phyloP scores from a whole-genome alignment of 192 early-diverging fungal genomes.

The Cladochytrium replicatum region DNA sequence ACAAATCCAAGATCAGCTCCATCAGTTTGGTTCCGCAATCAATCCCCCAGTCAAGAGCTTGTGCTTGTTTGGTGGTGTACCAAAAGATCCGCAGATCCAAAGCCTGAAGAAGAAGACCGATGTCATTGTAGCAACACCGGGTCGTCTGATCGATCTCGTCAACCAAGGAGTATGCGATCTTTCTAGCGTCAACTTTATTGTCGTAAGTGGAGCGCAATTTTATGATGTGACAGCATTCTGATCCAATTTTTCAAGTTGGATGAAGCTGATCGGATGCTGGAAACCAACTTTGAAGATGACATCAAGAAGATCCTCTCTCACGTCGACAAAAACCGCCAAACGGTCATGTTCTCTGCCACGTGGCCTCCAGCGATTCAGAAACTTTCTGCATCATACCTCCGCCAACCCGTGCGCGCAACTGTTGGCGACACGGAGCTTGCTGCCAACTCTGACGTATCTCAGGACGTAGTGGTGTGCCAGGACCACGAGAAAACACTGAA shows the following conservation, averaged over 20 bases:
- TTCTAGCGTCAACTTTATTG: conserved; percentile 72
- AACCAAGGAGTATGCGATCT: conserved; percentile 48
- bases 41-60: conserved; percentile 58
- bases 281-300: conserved; percentile 85
- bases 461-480: conserved; percentile 85
- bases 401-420: conserved; percentile 66
- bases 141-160: conserved; percentile 88
- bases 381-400: conserved; percentile 73
- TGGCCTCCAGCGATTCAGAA: conserved; percentile 88
- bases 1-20: conserved; percentile 44
- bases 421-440: conserved; percentile 83
- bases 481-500: conserved; percentile 62
- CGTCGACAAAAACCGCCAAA: conserved; percentile 60
- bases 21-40: conserved; percentile 53
- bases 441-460: conserved; percentile 74
- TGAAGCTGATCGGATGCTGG: conserved; percentile 97
- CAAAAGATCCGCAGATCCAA: conserved; percentile 45
- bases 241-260: no score
- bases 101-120: conserved; percentile 41
- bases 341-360: conserved; percentile 93
- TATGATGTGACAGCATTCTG: no score
- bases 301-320: conserved; percentile 72
- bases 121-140: conserved; percentile 91
- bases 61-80: conserved; percentile 84
- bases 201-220: no score